phyloP scores from a whole-genome alignment of 768 basidiomycete species.

The Mycena polygramma region DNA sequence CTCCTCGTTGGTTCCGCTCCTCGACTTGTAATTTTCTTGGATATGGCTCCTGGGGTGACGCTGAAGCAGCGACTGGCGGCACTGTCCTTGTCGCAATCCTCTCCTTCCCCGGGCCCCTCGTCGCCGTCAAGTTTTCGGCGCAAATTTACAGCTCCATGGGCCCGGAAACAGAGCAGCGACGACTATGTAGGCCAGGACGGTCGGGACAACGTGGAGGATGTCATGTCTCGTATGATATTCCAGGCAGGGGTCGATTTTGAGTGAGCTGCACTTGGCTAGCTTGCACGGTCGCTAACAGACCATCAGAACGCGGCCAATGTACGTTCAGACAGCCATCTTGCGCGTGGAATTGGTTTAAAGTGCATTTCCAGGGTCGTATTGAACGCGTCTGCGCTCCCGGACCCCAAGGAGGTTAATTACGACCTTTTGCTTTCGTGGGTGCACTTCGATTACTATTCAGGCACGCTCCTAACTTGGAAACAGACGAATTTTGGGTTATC shows the following conservation, averaged over 20 bases:
- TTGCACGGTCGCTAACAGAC: conserved; percentile 22
- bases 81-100: conserved; percentile 29
- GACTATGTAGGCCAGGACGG: conserved; percentile 40
- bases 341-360: conserved; percentile 28
- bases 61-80: conserved; percentile 35
- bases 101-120: conserved; percentile 21
- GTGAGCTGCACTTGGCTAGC: conserved; percentile 57
- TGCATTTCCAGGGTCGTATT: conserved; percentile 77
- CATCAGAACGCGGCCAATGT: conserved; percentile 88
- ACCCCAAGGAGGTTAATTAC: conserved; percentile 82
- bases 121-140: conserved; percentile 33
- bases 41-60: conserved; percentile 35
- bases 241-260: conserved; percentile 93
- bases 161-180: conserved; percentile 26
- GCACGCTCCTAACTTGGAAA: conserved; percentile 30
- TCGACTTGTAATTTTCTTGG: not conserved
- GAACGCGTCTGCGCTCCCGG: conserved; percentile 86
- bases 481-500: conserved; percentile 83
- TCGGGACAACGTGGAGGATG: conserved; percentile 68
- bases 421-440: conserved; percentile 81
- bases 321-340: conserved; percentile 47
- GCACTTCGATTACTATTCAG: conserved; percentile 26
- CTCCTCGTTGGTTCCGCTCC: not conserved
- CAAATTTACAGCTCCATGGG: conserved; percentile 37
- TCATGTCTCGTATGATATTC: conserved; percentile 81